Evolutionary conservation across 768 basidiomycete species (phyloP).

Genomic region (Botryobasidium botryosum): DNA sequence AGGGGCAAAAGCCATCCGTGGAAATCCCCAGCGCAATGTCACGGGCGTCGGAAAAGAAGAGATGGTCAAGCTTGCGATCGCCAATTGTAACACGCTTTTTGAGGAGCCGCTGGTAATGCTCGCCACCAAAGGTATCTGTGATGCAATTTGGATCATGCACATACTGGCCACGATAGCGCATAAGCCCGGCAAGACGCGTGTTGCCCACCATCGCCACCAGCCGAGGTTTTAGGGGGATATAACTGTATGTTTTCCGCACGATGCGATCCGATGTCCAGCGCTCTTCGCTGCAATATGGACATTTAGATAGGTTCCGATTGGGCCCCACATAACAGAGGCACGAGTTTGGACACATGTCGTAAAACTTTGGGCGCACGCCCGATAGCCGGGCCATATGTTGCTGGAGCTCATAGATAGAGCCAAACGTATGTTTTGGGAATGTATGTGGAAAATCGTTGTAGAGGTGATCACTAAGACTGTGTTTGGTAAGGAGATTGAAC

Average conservation of each 20-base stretch:
- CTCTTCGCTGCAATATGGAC: neutral
- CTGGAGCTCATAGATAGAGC: too few species aligned
- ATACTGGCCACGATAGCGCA: slow-evolving; percentile 20
- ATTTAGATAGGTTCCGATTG: neutral
- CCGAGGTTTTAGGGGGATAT: slow-evolving; percentile 26
- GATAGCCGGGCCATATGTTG: too few species aligned
- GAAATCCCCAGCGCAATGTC: slow-evolving; percentile 30
- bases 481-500: too few species aligned
- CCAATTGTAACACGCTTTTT: slow-evolving; percentile 17
- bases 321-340: neutral
- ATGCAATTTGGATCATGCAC: slow-evolving; percentile 13
- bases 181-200: slow-evolving; percentile 12
- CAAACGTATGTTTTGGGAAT: too few species aligned
- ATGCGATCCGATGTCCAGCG: neutral
- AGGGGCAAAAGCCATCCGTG: slow-evolving; percentile 28
- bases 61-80: slow-evolving; percentile 14
- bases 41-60: slow-evolving; percentile 22
- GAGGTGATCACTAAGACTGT: too few species aligned
- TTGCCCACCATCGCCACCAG: slow-evolving; percentile 20
- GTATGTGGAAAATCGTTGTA: too few species aligned
- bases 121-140: slow-evolving; percentile 24
- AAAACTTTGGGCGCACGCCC: too few species aligned
- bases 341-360: neutral
- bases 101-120: slow-evolving; percentile 18
- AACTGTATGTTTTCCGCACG: slow-evolving; percentile 17